Evolutionary conservation across 2,329 filamentous ascomycete genomes (phyloP).

Genomic region (Neophaeococcomyces mojaviensis): DNA sequence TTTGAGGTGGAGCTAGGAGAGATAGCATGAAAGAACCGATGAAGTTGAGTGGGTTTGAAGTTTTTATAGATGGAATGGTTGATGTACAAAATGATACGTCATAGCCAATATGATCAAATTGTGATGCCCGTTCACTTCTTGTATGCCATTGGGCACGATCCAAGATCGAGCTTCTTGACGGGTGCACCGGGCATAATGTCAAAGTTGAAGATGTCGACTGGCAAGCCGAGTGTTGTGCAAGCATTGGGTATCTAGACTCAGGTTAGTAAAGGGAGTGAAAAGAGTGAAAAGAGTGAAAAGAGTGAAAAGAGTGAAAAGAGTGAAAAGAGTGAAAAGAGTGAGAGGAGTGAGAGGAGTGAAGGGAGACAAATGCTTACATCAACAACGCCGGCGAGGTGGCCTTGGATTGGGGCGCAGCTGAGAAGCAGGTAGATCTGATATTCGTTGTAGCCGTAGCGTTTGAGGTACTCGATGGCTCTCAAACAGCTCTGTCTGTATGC

Average conservation of each 20-base stretch:
- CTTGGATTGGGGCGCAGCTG: slow-evolving; percentile 79
- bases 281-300: too few relatives aligned
- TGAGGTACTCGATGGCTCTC: slow-evolving; percentile 70
- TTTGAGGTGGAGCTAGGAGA: slow-evolving; percentile 5
- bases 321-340: too few relatives aligned
- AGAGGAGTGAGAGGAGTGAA: too few relatives aligned
- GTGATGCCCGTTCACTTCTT: slow-evolving; percentile 1
- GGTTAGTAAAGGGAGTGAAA: too few relatives aligned
- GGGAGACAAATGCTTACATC: slow-evolving; percentile 47
- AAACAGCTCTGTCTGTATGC: slow-evolving; percentile 78
- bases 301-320: too few relatives aligned
- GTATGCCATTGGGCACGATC: slow-evolving; percentile 50
- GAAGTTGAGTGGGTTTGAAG: background rate
- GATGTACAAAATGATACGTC: background rate
- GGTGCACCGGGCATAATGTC: slow-evolving; percentile 62
- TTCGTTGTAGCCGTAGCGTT: slow-evolving; percentile 60
- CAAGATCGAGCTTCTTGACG: slow-evolving; percentile 59
- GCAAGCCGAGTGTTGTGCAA: slow-evolving; percentile 79
- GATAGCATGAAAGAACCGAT: background rate
- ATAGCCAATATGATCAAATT: background rate
- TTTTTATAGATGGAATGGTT: background rate
- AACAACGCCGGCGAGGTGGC: slow-evolving; percentile 81
- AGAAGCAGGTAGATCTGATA: slow-evolving; percentile 82
- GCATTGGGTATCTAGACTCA: slow-evolving; percentile 77
- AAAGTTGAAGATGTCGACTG: slow-evolving; percentile 93